Percentiles rank a stretch among this genome's conserved stretches.
Evolutionary conservation across 2,329 filamentous ascomycete species (phyloP).

Genomic region (Aspergillus puulaauensis): DNA sequence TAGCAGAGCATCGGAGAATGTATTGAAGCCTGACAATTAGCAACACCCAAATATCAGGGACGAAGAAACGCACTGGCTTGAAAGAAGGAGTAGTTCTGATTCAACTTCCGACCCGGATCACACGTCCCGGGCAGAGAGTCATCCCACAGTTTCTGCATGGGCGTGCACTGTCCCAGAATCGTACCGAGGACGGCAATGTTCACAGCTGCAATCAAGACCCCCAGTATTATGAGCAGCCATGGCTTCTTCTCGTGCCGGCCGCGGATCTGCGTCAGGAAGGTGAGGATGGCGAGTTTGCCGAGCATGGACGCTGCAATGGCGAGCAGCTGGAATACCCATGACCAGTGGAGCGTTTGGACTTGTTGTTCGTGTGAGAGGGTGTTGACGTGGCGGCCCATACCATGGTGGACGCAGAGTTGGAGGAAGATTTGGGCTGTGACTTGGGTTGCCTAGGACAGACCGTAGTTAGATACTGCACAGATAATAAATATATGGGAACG

Average conservation of each 20-base stretch:
- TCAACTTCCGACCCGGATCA: neutral
- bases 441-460: neutral
- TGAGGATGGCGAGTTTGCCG: conserved; percentile 1
- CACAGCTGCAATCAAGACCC: neutral
- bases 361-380: neutral
- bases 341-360: conserved; percentile 3
- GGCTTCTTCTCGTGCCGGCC: conserved; percentile 1
- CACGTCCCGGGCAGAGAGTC: neutral
- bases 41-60: too few species aligned
- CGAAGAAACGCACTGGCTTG: neutral
- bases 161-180: neutral
- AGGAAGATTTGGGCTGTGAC: conserved; percentile 1
- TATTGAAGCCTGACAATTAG: neutral
- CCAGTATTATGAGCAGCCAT: neutral
- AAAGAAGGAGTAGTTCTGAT: conserved; percentile 1
- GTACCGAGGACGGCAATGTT: neutral
- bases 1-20: neutral
- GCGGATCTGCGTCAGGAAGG: conserved; percentile 3
- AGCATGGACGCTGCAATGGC: conserved; percentile 1
- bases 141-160: conserved; percentile 4
- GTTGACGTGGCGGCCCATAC: neutral
- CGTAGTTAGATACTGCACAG: neutral
- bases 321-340: conserved; percentile 1
- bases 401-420: neutral
- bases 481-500: too few species aligned